Base-by-base conservation (phyloP, 345 rosid genomes). In the Triadica sebifera region DNA sequence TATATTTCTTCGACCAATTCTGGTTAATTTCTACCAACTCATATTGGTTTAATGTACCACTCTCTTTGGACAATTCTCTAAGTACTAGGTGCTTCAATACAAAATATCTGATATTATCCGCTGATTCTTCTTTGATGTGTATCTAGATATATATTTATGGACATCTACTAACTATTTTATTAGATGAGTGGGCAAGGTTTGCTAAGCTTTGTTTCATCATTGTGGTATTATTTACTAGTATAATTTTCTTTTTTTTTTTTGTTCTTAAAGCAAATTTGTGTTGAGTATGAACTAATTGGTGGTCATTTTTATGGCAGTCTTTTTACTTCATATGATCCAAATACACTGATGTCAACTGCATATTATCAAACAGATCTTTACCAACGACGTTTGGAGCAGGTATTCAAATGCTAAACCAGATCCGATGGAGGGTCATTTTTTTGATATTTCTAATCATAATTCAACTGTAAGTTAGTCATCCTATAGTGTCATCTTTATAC, bases 281-380 rank as follows among this genome's bases (percentile, higher is more conserved):
- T 38, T 37, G 71, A 20, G 9, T 34, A 66, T 67, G 57, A 25
- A 45, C 37, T 57, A 4, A 6, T 2, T 51, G 4, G 51, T 8
- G 15, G 37, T 55, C 7, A 37, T 39, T 45, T 43, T 2, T 68
- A 79, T 74, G 87, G 87, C 94, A 93, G 98, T 80, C 89, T 95
- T 47, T 95, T 95, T 79, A 84, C 83, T 83, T 91, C 94, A 15
- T 93, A 90, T 57, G 84, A 93, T 80, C 94, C 91, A 37, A 88
- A 76, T 78, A 65, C 71, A 73, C 82, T 95, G 81, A 87, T 93
- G 97, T 95, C 98, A 59, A 95, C 90, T 72, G 96, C 99, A 47
- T 95, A 84, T 78, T 86, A 89, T 83, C 87, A 93, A 39, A 93
- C 88, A 65, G 92, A 95, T 87, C 78, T 90, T 68, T 95, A 87